Conservation (phyloP, 345 rosid genomes). For the Ceriops tagal region DNA sequence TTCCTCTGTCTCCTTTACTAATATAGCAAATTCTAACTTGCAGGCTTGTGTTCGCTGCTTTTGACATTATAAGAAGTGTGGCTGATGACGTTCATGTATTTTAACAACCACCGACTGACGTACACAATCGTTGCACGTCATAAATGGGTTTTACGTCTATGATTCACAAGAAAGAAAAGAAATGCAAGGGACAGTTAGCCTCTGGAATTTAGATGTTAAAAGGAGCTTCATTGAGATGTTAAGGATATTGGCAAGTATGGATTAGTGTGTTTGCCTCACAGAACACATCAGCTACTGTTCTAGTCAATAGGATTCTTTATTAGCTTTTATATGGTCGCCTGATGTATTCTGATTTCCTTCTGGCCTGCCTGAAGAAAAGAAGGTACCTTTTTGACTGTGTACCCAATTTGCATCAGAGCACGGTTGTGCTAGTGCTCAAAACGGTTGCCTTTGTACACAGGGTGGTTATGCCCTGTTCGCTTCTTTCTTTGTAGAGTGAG, state of each 20-base stretch:
- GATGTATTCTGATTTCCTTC: too few species aligned
- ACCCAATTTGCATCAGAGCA: too few species aligned
- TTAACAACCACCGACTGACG: conserved; percentile 12
- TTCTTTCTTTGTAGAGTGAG: too few species aligned
- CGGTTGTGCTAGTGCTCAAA: too few species aligned
- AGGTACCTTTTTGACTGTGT: too few species aligned
- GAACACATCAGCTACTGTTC: too few species aligned
- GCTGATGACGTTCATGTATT: conserved; percentile 28
- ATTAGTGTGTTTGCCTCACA: too few species aligned
- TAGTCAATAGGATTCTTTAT: too few species aligned
- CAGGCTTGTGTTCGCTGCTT: conserved; percentile 42
- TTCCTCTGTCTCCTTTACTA: conserved; percentile 2
- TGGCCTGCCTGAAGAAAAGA: too few species aligned
- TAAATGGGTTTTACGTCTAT: conserved; percentile 16
- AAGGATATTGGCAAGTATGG: not conserved
- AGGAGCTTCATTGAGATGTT: conserved; percentile 1
- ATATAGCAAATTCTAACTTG: conserved; percentile 20
- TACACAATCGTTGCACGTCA: conserved; percentile 5
- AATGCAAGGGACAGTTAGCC: conserved; percentile 11
- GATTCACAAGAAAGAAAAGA: conserved; percentile 4
- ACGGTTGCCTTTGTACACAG: too few species aligned
- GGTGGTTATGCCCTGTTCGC: too few species aligned
- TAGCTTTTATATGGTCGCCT: too few species aligned
- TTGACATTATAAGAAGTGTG: conserved; percentile 30
- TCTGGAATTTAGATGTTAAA: not conserved